Evolutionary conservation across 371 early-diverging fungal genomes (phyloP), one percentile per base, ranked within the genome.

Genomic region (Actinomortierella wolfii): DNA sequence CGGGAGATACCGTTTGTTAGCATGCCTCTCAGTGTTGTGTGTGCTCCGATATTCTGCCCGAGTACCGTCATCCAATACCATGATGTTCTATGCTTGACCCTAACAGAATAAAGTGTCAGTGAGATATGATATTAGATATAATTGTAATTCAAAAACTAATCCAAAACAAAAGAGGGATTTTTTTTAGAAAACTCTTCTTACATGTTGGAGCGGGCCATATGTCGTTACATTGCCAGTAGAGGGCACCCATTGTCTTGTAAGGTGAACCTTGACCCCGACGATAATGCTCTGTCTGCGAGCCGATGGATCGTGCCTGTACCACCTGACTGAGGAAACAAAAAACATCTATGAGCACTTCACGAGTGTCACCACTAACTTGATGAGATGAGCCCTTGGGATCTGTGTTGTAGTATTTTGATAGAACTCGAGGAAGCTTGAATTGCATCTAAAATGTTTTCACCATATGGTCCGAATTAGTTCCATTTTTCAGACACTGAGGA

Each of bases 201-300:
- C 71, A 71, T 21, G 73, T 71, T 1, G 73, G 66, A 21, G 58
- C 66, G 0, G 73, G 73, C 73, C 73, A 71, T 0, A 71, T 71
- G n/a, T 71, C 73, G 40, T 71, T 71, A 15, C 65, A 52, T 47
- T 71, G 73, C 73, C 73, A 71, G 51, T 71, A 71, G 20, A 71
- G 59, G 2, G 73, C 66, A 1, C 73, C 73, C 73, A 71, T 71
- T 11, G 73, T 71, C 6, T 25, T 47, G 18, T 42, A 57, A 0
- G 42, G 24, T 15, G 26, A 24, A 1, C 59, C 51, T 7, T 61
- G 61, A 2, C 62, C 59, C 20, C 73, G 52, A 11, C 61, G 51
- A 26, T 71, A 71, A 45, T 66, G 58, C 47, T 71, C 73, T 0
- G 73, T 71, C 47, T 71, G 73, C 2, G 52, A 39, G 13, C 49